Evolutionary conservation across 306 rosid genomes (phyloP), one percentile per base, ranked within the genome.

Genomic region (Castanea crenata): DNA sequence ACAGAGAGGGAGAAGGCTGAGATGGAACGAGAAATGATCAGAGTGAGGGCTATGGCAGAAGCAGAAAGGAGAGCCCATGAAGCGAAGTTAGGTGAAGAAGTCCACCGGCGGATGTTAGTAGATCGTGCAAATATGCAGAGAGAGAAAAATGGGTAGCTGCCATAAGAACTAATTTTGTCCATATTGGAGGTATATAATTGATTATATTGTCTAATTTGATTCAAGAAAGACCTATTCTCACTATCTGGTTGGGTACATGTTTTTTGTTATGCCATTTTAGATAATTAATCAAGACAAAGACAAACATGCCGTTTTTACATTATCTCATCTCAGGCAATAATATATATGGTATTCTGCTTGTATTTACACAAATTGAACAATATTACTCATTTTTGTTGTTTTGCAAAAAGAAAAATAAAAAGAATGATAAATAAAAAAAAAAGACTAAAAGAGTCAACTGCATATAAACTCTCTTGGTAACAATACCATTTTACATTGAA

Each of bases 61-160:
- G 99, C 98, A 69, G 98, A 95, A 84, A 97, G 91, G 80, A 89
- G 97, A 75, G 99, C 97, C 3, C 98, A 87, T 83, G 98, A 91
- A 82, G 92, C 93, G 27, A 96, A 96, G 85, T 87, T 91, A 73
- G 86, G 93, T 32, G 99, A 93, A 87, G 99, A 96, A 0, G 96
- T 91, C 61, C 93, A 91, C 80, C 87, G 98, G 87, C 75, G 96
- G 76, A 88, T 89, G 69, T 86, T 91, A 19, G 63, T 88, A 71
- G 90, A 96, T 78, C 92, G 93, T 57, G 98, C 97, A 80, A 91
- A 23, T 23, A 91, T 86, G 94, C 93, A 13, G 99, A 93, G 82
- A 83, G 92, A 83, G 99, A 96, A 87, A 96, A 93, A 89, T 96
- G 96, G 98, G 55, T 96, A 81, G 89, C 98, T 80, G 93, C 99